A percentile compares a stretch with the other conserved stretches of the same genome.
phyloP scores from a whole-genome alignment of 2,329 filamentous ascomycete species.

The Xylariaceae sp. region DNA sequence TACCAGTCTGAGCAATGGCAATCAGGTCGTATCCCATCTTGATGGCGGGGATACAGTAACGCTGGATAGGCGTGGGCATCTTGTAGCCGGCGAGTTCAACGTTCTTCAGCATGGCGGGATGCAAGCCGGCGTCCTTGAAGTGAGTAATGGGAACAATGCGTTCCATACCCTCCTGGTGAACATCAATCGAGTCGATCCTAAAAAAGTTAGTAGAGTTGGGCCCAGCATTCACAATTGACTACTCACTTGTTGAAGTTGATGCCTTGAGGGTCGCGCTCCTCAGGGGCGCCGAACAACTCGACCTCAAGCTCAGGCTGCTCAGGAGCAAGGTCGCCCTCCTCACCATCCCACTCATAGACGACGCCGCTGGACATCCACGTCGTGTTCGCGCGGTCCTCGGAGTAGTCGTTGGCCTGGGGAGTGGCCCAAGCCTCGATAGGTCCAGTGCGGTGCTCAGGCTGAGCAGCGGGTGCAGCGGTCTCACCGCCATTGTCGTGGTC shows the following conservation, averaged over 20 bases:
- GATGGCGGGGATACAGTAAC: conserved; percentile 78
- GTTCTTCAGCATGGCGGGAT: conserved; percentile 79
- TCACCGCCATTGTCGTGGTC: conserved; percentile 4
- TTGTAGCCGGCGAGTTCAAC: conserved; percentile 68
- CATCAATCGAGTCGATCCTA: conserved; percentile 53
- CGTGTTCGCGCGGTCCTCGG: conserved; percentile 26
- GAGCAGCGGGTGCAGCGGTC: conserved; percentile 1
- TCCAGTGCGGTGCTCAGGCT: conserved; percentile 6
- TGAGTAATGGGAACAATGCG: conserved; percentile 48
- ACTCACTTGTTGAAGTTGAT: conserved; percentile 38
- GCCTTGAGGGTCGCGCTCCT: conserved; percentile 52
- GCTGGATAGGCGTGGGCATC: conserved; percentile 80
- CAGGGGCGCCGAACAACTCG: conserved; percentile 65
- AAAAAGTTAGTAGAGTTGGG: conserved; percentile 5
- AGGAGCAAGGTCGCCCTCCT: conserved; percentile 82
- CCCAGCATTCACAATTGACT: not conserved
- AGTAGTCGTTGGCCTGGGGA: conserved; percentile 47
- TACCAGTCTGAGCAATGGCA: conserved; percentile 89
- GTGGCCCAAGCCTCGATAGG: conserved; percentile 43
- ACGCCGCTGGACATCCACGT: conserved; percentile 53
- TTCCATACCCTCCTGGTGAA: conserved; percentile 53
- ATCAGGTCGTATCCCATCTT: conserved; percentile 76
- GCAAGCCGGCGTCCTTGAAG: conserved; percentile 76
- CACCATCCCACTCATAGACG: conserved; percentile 80
- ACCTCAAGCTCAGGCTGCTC: conserved; percentile 65